phyloP scores from a whole-genome alignment of 1,284 basidiomycete genomes.

The Ceratobasidium sp. region DNA sequence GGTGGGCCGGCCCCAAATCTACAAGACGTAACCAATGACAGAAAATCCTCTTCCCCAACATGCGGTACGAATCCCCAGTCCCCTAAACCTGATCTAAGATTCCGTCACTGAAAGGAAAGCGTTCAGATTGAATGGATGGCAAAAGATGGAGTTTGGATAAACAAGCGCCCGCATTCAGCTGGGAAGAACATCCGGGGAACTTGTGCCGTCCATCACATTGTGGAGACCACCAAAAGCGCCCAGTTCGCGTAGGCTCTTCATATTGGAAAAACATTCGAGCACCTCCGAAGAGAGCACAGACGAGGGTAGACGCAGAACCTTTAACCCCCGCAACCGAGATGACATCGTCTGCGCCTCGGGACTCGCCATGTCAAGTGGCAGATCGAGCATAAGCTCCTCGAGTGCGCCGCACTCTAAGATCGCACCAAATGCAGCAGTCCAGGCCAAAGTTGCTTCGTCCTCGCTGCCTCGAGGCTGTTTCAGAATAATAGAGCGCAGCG shows the following conservation, averaged over 20 bases:
- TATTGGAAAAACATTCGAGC: background rate
- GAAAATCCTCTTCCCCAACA: background rate
- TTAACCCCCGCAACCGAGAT: background rate
- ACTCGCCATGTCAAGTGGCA: background rate
- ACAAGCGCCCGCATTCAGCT: conserved; percentile 2
- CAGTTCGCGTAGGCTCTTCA: conserved; percentile 2
- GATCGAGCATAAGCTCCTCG: background rate
- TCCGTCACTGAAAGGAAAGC: background rate
- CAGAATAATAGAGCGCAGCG: background rate
- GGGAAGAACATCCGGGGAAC: background rate
- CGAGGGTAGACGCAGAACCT: background rate
- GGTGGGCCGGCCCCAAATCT: background rate
- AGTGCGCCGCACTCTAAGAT: background rate
- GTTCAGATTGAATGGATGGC: background rate
- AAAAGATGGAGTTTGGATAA: background rate
- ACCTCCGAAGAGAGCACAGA: background rate
- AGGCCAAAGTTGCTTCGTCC: background rate
- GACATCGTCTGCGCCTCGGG: background rate
- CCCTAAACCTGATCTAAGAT: background rate
- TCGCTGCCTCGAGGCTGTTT: background rate
- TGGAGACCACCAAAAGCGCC: background rate
- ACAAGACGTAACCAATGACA: conserved; percentile 2
- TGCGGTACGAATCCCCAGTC: no score
- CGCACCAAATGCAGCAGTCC: background rate
- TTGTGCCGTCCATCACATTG: background rate